A percentile compares a stretch with the other conserved stretches of the same genome.
Conservation (phyloP, 225 moss, liverwort and hornwort genomes). For the Marchantia paleacea region DNA sequence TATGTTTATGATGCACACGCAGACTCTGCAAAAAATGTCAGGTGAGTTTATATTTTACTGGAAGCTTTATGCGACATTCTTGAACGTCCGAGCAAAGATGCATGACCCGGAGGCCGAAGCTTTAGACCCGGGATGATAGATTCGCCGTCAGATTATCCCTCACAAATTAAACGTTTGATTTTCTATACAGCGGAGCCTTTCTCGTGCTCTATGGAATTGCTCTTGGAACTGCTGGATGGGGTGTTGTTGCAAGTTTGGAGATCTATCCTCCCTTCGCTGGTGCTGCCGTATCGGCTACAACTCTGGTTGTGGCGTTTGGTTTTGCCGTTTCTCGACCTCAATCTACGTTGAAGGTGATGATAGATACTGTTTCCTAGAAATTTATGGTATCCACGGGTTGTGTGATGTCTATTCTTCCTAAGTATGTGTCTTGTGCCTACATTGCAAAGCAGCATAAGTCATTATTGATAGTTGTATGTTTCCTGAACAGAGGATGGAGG, state of each 20-base stretch:
- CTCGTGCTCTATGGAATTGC: slow-evolving; percentile 92
- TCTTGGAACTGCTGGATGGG: slow-evolving; percentile 95
- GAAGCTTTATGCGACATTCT: not conserved
- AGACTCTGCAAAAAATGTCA: slow-evolving; percentile 96
- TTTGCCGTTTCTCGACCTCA: slow-evolving; percentile 97
- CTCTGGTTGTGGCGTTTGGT: slow-evolving; percentile 92
- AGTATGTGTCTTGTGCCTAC: no score
- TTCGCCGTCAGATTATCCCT: not conserved
- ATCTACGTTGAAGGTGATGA: slow-evolving; percentile 73
- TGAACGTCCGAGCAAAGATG: no score
- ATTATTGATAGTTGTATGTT: not conserved
- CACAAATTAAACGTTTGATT: slow-evolving; percentile 4
- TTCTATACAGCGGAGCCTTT: slow-evolving; percentile 65
- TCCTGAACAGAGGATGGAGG: slow-evolving; percentile 81
- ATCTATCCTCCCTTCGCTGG: slow-evolving; percentile 99
- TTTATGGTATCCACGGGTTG: no score
- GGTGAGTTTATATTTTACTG: slow-evolving; percentile 40
- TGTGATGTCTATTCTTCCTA: no score
- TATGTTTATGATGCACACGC: slow-evolving; percentile 99
- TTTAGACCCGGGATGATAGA: no score
- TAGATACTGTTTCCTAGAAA: no score
- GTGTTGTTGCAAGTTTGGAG: slow-evolving; percentile 99
- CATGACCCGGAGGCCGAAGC: no score
- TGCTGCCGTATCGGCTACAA: slow-evolving; percentile 93
- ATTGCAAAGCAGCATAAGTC: no score